Base-by-base conservation (phyloP, 2,329 filamentous ascomycete species). In the Pestalotiopsis sp. region DNA sequence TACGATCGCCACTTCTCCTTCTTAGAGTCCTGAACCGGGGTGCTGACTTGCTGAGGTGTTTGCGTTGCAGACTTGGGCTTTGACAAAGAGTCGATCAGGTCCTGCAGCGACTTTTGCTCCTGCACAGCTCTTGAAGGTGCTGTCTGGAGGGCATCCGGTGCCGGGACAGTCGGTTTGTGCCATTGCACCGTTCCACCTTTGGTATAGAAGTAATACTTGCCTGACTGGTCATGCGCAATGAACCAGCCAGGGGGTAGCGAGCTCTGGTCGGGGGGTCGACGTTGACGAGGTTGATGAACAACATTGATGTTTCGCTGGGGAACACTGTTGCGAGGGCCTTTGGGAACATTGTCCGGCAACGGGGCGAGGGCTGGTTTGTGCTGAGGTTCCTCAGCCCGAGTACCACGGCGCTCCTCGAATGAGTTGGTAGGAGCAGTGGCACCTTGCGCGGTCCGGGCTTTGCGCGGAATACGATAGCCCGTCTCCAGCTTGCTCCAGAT, bases 401-500 rank as follows among this genome's bases (percentile, higher is more conserved):
- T 88, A 64, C 87, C 87, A 68, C 92, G 90, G 67, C 92, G 92
- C 75, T 89, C 85, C 72, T 90, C 89, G 27, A 87, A 89, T 31
- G 87, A 85, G 73, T 89, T 89, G 38, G 87, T 83, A 59, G 84
- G 80, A 78, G 79, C 71, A 62, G 77, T 75, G 71, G 73, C 79
- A 78, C 75, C 59, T 20, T 83, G 82, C 62, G 85, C 88, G 72
- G 90, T 90, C 95, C 94, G 68, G 92, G 83, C 83, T 97, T 96
- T 93, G 68, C 95, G 90, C 49, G 94, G 94, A 76, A 99, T 99
- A 69, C 96, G 91, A 80, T 98, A 99, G 6, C 90, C 96, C 45
- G 97, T 87, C 79, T 97, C 92, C 63, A 99, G 84, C 75, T 94
- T 95, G 78, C 92, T 92, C 96, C 96, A 99, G 72, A 91, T 91